These are phyloP conservation scores for Oryza punctata DNA, from an alignment of 176 grass and related monocot species.

Conservation along the genomic window DNA sequence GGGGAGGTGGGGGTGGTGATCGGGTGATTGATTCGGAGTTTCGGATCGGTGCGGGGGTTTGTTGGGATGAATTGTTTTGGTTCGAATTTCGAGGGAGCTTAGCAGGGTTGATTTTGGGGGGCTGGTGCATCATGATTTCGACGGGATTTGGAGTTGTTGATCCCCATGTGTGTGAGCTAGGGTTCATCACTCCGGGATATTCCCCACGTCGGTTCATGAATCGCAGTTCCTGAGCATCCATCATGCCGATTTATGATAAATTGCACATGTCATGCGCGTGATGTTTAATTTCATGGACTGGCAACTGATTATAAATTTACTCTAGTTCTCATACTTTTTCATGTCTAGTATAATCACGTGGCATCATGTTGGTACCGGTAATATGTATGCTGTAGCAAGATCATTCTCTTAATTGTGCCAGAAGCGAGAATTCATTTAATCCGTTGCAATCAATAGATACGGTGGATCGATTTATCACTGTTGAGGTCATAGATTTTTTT, in stretches of 20 bases:
- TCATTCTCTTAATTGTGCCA: neutral
- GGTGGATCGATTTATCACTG: neutral
- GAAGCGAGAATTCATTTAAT: neutral
- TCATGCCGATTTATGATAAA: neutral
- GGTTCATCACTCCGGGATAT: neutral
- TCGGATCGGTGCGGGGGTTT: constrained; percentile 2
- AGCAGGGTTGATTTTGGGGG: neutral
- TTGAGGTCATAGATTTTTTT: neutral
- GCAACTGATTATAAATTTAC: neutral
- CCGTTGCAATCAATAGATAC: neutral
- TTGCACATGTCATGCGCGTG: neutral
- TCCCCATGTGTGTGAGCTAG: neutral
- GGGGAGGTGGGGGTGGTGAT: neutral
- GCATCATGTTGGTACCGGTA: neutral
- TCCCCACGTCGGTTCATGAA: too few relatives aligned
- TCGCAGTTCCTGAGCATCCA: too few relatives aligned
- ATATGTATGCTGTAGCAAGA: neutral
- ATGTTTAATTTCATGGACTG: neutral
- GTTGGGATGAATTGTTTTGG: neutral
- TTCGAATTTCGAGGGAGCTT: neutral
- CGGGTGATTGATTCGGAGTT: neutral
- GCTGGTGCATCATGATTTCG: neutral
- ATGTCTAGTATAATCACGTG: neutral
- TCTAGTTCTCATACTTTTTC: neutral
- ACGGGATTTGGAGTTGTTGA: neutral